A percentile compares a stretch with the other conserved stretches of the same genome.
phyloP scores from a whole-genome alignment of 2,329 filamentous ascomycete genomes.

The Neofusicoccum sp. region DNA sequence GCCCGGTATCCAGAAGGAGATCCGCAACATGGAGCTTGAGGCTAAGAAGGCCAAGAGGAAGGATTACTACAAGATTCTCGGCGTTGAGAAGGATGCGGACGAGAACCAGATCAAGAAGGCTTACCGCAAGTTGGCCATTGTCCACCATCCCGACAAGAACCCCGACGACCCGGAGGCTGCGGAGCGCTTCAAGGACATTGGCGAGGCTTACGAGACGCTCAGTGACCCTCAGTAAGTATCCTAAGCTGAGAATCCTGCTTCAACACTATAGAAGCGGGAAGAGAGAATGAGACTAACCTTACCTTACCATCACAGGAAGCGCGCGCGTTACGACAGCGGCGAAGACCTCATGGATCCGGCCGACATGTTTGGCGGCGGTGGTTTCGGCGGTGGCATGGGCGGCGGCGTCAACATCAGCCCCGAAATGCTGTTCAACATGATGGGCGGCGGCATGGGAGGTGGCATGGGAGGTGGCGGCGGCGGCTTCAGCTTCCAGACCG shows the following conservation, averaged over 20 bases:
- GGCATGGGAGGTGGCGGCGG: slow-evolving; percentile 6
- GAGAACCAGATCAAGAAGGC: slow-evolving; percentile 93
- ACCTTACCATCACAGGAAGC: slow-evolving; percentile 59
- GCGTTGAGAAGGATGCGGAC: slow-evolving; percentile 79
- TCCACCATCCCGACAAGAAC: slow-evolving; percentile 98
- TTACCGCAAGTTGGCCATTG: slow-evolving; percentile 90
- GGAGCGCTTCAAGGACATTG: slow-evolving; percentile 95
- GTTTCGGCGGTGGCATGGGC: slow-evolving; percentile 44
- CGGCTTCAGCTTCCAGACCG: slow-evolving; percentile 2
- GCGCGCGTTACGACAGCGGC: slow-evolving; percentile 86
- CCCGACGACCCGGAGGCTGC: slow-evolving; percentile 81
- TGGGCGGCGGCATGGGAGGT: slow-evolving; percentile 12
- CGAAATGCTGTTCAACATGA: slow-evolving; percentile 30
- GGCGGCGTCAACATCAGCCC: slow-evolving; percentile 55
- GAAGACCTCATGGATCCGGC: slow-evolving; percentile 86
- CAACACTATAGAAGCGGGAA: too few relatives aligned
- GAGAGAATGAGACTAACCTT: too few relatives aligned
- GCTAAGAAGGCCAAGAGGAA: slow-evolving; percentile 97
- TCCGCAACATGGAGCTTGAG: slow-evolving; percentile 88
- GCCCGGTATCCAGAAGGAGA: slow-evolving; percentile 76
- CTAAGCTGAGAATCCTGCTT: not conserved
- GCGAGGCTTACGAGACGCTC: slow-evolving; percentile 94
- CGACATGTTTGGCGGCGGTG: slow-evolving; percentile 77
- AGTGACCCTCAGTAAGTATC: slow-evolving; percentile 83
- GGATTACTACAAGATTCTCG: slow-evolving; percentile 98